phyloP scores from a whole-genome alignment of 495 filamentous ascomycete genomes.

The Podospora didyma region DNA sequence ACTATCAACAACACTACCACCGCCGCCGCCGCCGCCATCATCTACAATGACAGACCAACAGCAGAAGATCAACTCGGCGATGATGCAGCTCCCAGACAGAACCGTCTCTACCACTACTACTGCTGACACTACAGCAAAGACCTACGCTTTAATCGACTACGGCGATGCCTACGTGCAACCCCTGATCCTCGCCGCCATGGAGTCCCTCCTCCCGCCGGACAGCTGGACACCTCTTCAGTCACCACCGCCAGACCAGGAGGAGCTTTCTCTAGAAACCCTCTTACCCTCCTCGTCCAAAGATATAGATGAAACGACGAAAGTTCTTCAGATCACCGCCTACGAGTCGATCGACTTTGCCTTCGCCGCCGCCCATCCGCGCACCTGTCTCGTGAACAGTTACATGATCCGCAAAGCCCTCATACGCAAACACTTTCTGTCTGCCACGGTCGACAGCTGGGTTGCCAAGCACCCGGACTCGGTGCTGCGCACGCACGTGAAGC shows the following conservation, averaged over 20 bases:
- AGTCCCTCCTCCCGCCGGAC: slow-evolving; percentile 51
- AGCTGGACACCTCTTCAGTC: slow-evolving; percentile 29
- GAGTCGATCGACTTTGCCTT: slow-evolving; percentile 81
- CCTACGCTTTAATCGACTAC: slow-evolving; percentile 78
- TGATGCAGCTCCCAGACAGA: neutral
- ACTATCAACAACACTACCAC: too few species aligned
- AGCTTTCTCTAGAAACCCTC: slow-evolving; percentile 27
- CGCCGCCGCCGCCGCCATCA: too few species aligned
- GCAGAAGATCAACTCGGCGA: too few species aligned
- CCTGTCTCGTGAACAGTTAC: slow-evolving; percentile 72
- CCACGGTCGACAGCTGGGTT: slow-evolving; percentile 74
- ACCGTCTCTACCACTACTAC: neutral
- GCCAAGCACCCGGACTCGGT: slow-evolving; percentile 73
- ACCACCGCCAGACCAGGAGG: slow-evolving; percentile 18
- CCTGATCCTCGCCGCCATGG: slow-evolving; percentile 69
- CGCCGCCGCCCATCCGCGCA: slow-evolving; percentile 53
- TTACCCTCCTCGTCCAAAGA: slow-evolving; percentile 31
- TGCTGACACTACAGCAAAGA: slow-evolving; percentile 13
- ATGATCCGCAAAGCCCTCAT: slow-evolving; percentile 97
- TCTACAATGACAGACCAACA: too few species aligned
- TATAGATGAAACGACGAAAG: too few species aligned
- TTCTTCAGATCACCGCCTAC: slow-evolving; percentile 84
- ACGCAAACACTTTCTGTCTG: slow-evolving; percentile 85
- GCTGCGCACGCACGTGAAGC: slow-evolving; percentile 64
- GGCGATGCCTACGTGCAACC: slow-evolving; percentile 83